Base-by-base conservation (phyloP, 2,329 filamentous ascomycete genomes). In the Ceratocystis alfenasii region DNA sequence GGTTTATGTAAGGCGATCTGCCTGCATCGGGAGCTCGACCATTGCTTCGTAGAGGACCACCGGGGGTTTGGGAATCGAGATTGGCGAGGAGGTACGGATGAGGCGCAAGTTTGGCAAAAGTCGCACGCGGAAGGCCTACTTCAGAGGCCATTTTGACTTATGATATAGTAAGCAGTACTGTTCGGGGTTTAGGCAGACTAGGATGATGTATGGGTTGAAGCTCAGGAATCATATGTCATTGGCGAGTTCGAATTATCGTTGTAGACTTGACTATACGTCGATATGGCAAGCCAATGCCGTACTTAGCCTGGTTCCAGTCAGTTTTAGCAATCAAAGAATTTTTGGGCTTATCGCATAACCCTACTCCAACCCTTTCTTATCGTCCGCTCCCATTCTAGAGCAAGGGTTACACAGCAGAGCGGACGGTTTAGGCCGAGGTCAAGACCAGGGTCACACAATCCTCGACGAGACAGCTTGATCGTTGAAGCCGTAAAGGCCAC, bases 81-180 rank as follows among this genome's bases (percentile, higher is more conserved):
- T 95, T 94, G 64, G 91, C 89, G 73, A 95, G 87, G 68, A 97
- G 86, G 77, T 90, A 96, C 7, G 90, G 88, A 70, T 90, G 87
- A 4, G 94, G 92, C 45, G 90, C 90, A 73, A 96, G 86, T 72
- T 92, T 92, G 67, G 91, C 90, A 76, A 96, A 96, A 71, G 90
- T 87, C 70, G 88, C 78, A 72, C 88, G 78, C 57, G 80, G 77
- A 65, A 83, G 75, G 64, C 79, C 79, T 50, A 71, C 69, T 3
- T 71, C 69, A 20, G 74, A 68, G 12, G 75, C 71, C 75, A 68
- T 68, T 28, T 22, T 68, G 53, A 48, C 7, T 28, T 50, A 10
- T 36, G 15, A 6, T 20, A 12, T 36, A 8, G 25, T 2, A 7
- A 28, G 15, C 25, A 28, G 22, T 17, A 2, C n/a, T 36, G 28